Base-by-base conservation (phyloP, 495 filamentous ascomycete genomes). In the Eremomyces bilateralis region DNA sequence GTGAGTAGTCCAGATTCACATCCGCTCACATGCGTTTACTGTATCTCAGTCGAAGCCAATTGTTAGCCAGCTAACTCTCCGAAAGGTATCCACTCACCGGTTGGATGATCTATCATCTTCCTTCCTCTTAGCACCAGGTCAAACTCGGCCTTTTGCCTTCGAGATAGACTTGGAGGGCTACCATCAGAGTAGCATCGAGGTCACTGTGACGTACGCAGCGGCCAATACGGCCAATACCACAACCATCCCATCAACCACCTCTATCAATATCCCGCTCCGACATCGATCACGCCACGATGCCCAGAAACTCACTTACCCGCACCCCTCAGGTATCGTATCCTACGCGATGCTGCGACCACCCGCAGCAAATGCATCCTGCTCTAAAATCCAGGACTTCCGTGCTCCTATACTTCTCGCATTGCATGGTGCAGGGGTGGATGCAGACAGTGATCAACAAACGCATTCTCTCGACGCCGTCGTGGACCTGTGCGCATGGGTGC, bases 351-450 rank as follows among this genome's bases (percentile, higher is more conserved):
- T 73, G 34, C 53, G 65, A 21, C 55, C 69, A 17, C 69, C 69
- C n/a, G 59, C 62, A n/a, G 35, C 35, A 32, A 51, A 57, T 35
- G 57, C 60, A 4, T 37, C 44, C 10, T 56, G 51, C 37, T 15
- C 29, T 6, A 15, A 37, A 13, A 21, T 6, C 20, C 11, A 25
- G 6, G 36, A 44, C 13, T 31, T 13, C 2, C 21, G 29, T 1
- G 34, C 62, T 16, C 63, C 65, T 4, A 45, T 70, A 18, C 42
- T 69, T 17, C 38, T 70, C 3, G 44, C 45, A 19, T 46, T 71
- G 4, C 69, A 73, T 53, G 67, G 68, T 4, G 69, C 69, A 15
- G 68, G 69, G 6, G 42, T 73, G 12, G 63, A 71, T 35, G 63
- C 62, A 12, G 58, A 67, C 37, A 59, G 48, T 32, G 41, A 52